Conservation (phyloP, 345 rosid species). For the Hibiscus tridactylites region DNA sequence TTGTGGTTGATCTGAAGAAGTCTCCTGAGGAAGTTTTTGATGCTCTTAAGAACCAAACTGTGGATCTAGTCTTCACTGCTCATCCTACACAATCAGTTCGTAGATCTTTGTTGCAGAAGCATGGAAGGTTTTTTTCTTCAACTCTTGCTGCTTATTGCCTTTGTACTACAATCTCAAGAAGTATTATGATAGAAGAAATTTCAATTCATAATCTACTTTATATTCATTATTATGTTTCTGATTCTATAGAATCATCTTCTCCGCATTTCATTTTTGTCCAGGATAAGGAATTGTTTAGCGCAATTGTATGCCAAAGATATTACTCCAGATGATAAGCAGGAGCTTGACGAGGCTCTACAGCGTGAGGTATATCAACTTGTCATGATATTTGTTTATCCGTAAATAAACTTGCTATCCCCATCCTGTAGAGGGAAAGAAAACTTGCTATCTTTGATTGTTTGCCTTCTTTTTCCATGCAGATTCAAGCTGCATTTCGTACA, state of each 20-base stretch:
- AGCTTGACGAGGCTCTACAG: slow-evolving; percentile 92
- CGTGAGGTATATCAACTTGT: slow-evolving; percentile 52
- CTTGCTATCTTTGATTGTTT: neutral
- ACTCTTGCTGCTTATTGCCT: neutral
- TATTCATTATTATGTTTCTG: neutral
- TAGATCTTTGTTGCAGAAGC: slow-evolving; percentile 95
- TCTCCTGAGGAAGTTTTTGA: slow-evolving; percentile 86
- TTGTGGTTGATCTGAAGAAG: slow-evolving; percentile 67
- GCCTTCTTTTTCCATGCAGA: slow-evolving; percentile 26
- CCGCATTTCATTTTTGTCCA: slow-evolving; percentile 18
- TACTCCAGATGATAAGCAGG: slow-evolving; percentile 95
- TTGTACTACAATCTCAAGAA: too few species aligned
- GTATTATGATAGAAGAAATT: neutral
- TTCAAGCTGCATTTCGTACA: slow-evolving; percentile 99
- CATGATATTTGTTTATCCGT: neutral
- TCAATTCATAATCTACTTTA: neutral
- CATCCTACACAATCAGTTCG: slow-evolving; percentile 99
- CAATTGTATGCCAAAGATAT: slow-evolving; percentile 89
- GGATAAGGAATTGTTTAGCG: slow-evolving; percentile 82
- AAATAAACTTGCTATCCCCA: neutral
- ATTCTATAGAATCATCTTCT: neutral
- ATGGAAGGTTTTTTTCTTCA: slow-evolving; percentile 54
- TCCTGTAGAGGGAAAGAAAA: neutral
- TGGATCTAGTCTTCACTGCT: slow-evolving; percentile 93
- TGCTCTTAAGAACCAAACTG: slow-evolving; percentile 94